Conservation (phyloP, 2,329 filamentous ascomycete genomes). For the Bipolaris bicolor region DNA sequence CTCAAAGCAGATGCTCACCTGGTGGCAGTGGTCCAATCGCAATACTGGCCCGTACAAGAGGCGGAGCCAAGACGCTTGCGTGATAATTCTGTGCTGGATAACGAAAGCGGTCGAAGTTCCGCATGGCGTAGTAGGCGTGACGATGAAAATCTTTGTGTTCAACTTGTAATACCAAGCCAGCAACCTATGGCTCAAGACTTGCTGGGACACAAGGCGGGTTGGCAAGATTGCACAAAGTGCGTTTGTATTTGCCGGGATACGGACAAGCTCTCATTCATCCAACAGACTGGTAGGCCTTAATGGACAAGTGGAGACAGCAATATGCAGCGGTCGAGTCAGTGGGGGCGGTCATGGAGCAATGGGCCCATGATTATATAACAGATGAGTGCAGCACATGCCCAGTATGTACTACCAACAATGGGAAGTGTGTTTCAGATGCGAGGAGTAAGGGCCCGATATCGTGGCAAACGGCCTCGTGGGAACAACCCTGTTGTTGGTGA, state of each 20-base stretch:
- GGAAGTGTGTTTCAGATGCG: constrained; percentile 38
- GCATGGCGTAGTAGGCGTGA: constrained; percentile 46
- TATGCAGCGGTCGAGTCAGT: neutral
- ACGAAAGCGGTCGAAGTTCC: constrained; percentile 32
- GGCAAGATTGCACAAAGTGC: constrained; percentile 30
- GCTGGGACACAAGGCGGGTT: constrained; percentile 24
- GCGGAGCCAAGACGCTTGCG: neutral
- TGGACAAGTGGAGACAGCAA: neutral
- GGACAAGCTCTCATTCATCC: neutral
- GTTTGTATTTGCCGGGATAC: constrained; percentile 9
- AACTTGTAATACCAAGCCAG: constrained; percentile 32
- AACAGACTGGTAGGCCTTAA: neutral
- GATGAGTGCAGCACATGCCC: constrained; percentile 11
- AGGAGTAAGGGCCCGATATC: constrained; percentile 33
- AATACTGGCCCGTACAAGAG: constrained; percentile 6
- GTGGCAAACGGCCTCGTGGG: constrained; percentile 35
- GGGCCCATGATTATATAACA: constrained; percentile 2
- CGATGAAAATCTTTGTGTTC: constrained; percentile 37
- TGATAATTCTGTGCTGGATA: constrained; percentile 5
- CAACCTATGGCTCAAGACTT: constrained; percentile 25
- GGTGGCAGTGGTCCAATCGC: neutral
- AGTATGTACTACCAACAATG: constrained; percentile 13
- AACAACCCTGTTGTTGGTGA: constrained; percentile 3
- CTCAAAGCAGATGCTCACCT: neutral
- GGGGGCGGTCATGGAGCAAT: neutral